Percentiles rank a stretch among this genome's conserved stretches.
These are phyloP conservation scores for Kodamaea neixiangensis DNA, from an alignment of 805 yeast genomes.

Conservation along the genomic window DNA sequence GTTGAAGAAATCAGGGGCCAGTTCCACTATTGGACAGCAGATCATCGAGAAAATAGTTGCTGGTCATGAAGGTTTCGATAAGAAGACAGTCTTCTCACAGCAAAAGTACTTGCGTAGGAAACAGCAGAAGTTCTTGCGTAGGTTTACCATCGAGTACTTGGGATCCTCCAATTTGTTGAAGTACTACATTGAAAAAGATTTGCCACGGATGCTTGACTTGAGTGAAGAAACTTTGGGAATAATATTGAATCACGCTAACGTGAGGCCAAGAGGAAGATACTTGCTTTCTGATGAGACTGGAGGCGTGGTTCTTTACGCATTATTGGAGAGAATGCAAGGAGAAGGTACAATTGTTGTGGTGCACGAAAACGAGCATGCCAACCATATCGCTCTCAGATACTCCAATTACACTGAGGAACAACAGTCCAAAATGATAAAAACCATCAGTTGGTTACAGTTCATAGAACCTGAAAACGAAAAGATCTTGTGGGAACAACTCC, in stretches of 20 bases:
- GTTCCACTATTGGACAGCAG: slow-evolving; percentile 64
- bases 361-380: slow-evolving; percentile 94
- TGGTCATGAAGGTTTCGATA: slow-evolving; percentile 82
- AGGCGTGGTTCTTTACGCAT: slow-evolving; percentile 80
- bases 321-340: slow-evolving; percentile 91
- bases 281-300: slow-evolving; percentile 93
- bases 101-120: slow-evolving; percentile 90
- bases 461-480: slow-evolving; percentile 70
- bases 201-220: slow-evolving; percentile 70
- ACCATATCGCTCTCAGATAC: slow-evolving; percentile 66
- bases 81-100: slow-evolving; percentile 87
- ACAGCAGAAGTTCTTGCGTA: slow-evolving; percentile 84
- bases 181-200: slow-evolving; percentile 76
- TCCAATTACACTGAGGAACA: slow-evolving; percentile 61
- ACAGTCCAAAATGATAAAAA: slow-evolving; percentile 57
- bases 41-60: slow-evolving; percentile 81
- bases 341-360: slow-evolving; percentile 64
- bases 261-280: slow-evolving; percentile 88
- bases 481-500: slow-evolving; percentile 46
- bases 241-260: slow-evolving; percentile 74
- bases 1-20: slow-evolving; percentile 70
- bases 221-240: slow-evolving; percentile 83
- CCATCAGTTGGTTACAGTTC: slow-evolving; percentile 77
- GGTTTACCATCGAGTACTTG: slow-evolving; percentile 79
- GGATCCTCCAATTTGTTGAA: slow-evolving; percentile 71